These are phyloP conservation scores for Paecilomyces sp. DNA, from an alignment of 2,329 filamentous ascomycete genomes.

Conservation along the genomic window DNA sequence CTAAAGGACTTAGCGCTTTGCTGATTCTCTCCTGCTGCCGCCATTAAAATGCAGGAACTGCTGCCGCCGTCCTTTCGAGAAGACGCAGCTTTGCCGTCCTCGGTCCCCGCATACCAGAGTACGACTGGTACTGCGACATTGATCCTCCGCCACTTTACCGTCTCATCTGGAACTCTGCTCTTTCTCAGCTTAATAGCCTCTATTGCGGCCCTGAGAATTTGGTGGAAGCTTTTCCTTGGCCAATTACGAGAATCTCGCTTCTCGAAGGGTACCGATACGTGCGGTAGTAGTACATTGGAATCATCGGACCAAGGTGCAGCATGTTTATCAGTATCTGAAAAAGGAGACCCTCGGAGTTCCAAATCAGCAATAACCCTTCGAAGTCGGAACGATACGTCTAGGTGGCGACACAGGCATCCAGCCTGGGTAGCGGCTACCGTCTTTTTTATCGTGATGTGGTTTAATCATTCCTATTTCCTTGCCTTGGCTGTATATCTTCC, in stretches of 20 bases:
- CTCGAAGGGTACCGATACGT: not conserved
- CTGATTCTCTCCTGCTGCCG: not conserved
- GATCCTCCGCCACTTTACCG: not conserved
- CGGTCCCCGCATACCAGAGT: not conserved
- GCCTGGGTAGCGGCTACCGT: not conserved
- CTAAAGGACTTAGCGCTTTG: not conserved
- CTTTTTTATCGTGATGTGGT: not conserved
- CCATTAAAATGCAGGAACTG: not conserved
- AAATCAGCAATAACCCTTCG: not conserved
- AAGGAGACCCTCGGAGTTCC: not conserved
- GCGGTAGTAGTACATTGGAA: not conserved
- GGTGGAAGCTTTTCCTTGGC: not conserved
- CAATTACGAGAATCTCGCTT: not conserved
- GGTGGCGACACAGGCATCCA: not conserved
- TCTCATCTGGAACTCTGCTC: not conserved
- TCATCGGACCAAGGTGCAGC: not conserved
- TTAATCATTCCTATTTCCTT: not conserved
- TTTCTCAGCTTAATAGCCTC: not conserved
- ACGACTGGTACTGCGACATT: not conserved
- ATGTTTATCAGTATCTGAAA: not conserved
- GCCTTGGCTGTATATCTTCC: not conserved
- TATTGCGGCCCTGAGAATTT: not conserved
- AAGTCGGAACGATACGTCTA: not conserved
- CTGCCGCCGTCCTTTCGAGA: not conserved
- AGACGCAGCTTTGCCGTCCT: not conserved